A percentile compares a stretch with the other conserved stretches of the same genome.
phyloP scores from a whole-genome alignment of 352 stramenopile species.

The Globisporangium recalcitrans region DNA sequence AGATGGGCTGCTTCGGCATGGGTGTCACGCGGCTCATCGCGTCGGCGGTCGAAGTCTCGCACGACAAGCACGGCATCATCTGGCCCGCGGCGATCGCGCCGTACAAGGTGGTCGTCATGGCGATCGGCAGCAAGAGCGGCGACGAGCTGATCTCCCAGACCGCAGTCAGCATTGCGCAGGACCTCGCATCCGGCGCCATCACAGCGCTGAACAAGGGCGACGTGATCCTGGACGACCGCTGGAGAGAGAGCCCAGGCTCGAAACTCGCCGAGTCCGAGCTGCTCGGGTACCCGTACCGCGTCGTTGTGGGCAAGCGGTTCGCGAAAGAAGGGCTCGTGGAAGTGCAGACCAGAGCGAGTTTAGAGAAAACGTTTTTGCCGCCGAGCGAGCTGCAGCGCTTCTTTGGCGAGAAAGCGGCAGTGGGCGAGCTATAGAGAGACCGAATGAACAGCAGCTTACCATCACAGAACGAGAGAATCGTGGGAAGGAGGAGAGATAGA shows the following conservation, averaged over 20 bases:
- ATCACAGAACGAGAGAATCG: too few species aligned
- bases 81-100: constrained; percentile 80
- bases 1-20: constrained; percentile 89
- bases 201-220: constrained; percentile 36
- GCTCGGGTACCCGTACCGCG: constrained; percentile 77
- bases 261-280: constrained; percentile 86
- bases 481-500: too few species aligned
- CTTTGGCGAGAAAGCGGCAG: constrained; percentile 23
- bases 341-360: constrained; percentile 58
- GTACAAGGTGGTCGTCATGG: constrained; percentile 77
- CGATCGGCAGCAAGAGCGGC: constrained; percentile 52
- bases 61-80: constrained; percentile 73
- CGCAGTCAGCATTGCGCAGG: constrained; percentile 41
- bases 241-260: constrained; percentile 68
- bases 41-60: constrained; percentile 71
- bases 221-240: constrained; percentile 82
- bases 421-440: constrained; percentile 16
- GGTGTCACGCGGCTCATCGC: constrained; percentile 79
- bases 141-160: constrained; percentile 43
- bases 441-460: neutral
- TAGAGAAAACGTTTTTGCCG: constrained; percentile 57
- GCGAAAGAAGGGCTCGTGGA: constrained; percentile 71
- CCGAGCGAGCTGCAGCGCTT: constrained; percentile 34
- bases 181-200: constrained; percentile 39
- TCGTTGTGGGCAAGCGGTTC: constrained; percentile 82